Base-by-base conservation (phyloP, 2,329 filamentous ascomycete species). In the Fusarium phyllophilum region DNA sequence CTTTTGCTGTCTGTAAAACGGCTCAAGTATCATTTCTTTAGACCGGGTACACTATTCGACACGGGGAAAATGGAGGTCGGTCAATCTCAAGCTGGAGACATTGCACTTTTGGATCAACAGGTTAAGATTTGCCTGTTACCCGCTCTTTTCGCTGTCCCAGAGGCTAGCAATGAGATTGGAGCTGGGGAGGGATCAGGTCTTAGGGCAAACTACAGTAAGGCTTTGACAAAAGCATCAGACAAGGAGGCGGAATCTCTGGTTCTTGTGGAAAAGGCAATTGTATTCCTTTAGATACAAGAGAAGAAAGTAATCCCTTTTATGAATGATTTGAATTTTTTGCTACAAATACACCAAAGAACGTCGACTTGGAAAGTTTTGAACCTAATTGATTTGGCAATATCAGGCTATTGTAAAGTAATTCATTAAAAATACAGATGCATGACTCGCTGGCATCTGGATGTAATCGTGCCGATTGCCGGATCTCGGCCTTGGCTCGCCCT, bases 121-220 rank as follows among this genome's bases (percentile, higher is more conserved):
- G 33, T 52, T 9, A 12, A 26, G 3, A 36, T 26, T 0, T 52
- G 33, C 6, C 0, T 52, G 3, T 6, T 36, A 0, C 49, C 49
- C 0, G n/a, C 49, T 22, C n/a, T 52, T 17, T 52, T 36, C 13
- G 3, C 13, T 2, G 2, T 22, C 0, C 1, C 13, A 9, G 33
- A 36, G 6, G 9, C 18, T 15, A 7, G 3, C n/a, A 6, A 26
- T 8, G 5, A 20, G n/a, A 8, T 0, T 52, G 8, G 4, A 26
- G 13, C 2, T 6, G 3, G 1, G 9, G n/a, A 17, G 13, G 20
- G 17, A 6, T 4, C 6, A 5, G 0, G 0, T 22, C 0, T 15
- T 2, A 26, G 9, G 0, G 18, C 0, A 20, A 3, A 0, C 1
- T 52, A 36, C 1, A 52, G 13, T 3, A 26, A 52, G n/a, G 13